Conservation (phyloP, 768 basidiomycete species). For the Rhodosporidiobolus odoratus region DNA sequence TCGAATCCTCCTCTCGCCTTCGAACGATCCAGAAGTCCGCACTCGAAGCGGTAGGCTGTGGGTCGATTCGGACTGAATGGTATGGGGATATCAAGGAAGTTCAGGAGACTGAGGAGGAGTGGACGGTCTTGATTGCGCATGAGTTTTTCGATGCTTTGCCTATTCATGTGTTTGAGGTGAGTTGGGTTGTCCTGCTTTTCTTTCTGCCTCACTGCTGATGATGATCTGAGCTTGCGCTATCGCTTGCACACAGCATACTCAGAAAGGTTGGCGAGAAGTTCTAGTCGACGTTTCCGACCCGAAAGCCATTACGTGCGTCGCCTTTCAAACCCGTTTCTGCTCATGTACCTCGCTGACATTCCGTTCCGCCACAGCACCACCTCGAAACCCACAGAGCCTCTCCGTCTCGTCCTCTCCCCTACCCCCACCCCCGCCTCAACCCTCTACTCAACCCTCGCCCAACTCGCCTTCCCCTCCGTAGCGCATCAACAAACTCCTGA, state of each 20-base stretch:
- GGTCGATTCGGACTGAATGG: conserved; percentile 56
- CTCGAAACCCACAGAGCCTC: conserved; percentile 45
- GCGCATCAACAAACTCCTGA: conserved; percentile 2
- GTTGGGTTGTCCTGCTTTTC: conserved; percentile 25
- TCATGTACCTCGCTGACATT: conserved; percentile 21
- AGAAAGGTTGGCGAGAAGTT: conserved; percentile 79
- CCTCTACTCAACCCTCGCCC: conserved; percentile 45
- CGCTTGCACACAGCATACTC: conserved; percentile 57
- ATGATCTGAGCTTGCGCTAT: background rate
- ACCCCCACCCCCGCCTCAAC: conserved; percentile 55
- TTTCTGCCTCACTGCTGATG: background rate
- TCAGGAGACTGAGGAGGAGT: conserved; percentile 48
- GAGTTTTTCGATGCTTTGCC: conserved; percentile 98
- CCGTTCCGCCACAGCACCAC: conserved; percentile 29
- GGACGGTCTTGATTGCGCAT: conserved; percentile 84
- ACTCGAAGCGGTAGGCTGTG: conserved; percentile 19
- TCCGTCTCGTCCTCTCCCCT: conserved; percentile 65
- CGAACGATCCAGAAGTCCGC: conserved; percentile 31
- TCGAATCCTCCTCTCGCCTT: conserved; percentile 38
- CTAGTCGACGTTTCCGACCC: conserved; percentile 54
- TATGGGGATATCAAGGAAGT: conserved; percentile 63
- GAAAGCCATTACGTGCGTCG: conserved; percentile 24
- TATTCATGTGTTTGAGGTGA: conserved; percentile 78
- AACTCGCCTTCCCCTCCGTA: conserved; percentile 13
- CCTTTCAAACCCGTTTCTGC: background rate